Evolutionary conservation across 352 stramenopile species (phyloP).

Genomic region (Peronosclerospora sorghi): DNA sequence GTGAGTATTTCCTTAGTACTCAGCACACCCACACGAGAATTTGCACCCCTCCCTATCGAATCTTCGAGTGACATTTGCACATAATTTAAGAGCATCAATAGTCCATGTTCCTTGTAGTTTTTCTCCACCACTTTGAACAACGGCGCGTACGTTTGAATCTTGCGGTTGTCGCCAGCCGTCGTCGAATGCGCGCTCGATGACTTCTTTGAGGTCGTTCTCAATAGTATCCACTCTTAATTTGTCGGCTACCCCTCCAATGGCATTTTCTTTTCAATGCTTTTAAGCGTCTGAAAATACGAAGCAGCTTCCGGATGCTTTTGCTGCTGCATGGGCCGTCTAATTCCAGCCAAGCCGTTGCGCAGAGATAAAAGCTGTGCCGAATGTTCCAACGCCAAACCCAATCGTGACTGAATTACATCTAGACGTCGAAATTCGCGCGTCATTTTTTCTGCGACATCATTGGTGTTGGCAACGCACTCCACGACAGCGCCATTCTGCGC

Average conservation of each 20-base stretch:
- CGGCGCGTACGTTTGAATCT: constrained; percentile 55
- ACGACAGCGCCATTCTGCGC: constrained; percentile 71
- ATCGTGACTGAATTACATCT: constrained; percentile 69
- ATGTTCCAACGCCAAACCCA: constrained; percentile 49
- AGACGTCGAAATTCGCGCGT: constrained; percentile 72
- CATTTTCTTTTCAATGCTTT: constrained; percentile 66
- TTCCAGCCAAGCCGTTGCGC: constrained; percentile 61
- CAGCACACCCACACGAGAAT: constrained; percentile 29
- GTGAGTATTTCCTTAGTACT: constrained; percentile 70
- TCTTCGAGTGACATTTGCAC: constrained; percentile 27
- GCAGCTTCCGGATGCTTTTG: constrained; percentile 63
- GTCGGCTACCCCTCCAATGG: constrained; percentile 57
- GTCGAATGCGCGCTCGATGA: constrained; percentile 64
- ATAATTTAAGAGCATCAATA: constrained; percentile 42
- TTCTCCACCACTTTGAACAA: constrained; percentile 61
- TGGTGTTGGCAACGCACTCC: constrained; percentile 73
- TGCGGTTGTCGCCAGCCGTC: constrained; percentile 31
- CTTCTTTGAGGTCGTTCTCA: constrained; percentile 68
- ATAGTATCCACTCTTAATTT: constrained; percentile 75
- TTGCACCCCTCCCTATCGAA: constrained; percentile 14
- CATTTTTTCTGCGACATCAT: constrained; percentile 86
- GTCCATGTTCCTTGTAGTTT: constrained; percentile 58
- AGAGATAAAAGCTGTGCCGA: constrained; percentile 65
- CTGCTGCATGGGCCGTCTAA: constrained; percentile 65
- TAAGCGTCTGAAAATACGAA: constrained; percentile 60